Conservation (phyloP, 75 land plant genomes). For the Pinus taeda region DNA sequence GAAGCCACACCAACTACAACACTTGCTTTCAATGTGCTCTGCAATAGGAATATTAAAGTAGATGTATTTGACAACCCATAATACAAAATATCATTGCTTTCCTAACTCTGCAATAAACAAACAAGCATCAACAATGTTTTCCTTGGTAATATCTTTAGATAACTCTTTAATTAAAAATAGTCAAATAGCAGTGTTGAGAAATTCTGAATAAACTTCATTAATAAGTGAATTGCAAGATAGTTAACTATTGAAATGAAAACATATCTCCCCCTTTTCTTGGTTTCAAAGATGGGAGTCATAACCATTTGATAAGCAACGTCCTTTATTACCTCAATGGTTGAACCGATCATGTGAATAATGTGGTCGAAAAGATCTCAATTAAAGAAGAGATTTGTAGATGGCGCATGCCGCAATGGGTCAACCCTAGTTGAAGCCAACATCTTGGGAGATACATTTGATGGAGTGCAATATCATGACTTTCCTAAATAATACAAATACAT, state of each 20-base stretch:
- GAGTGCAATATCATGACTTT: constrained; percentile 77
- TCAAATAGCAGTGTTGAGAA: neutral
- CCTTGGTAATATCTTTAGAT: neutral
- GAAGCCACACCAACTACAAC: constrained; percentile 44
- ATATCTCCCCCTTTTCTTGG: no score
- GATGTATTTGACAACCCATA: constrained; percentile 92
- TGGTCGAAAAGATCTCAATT: constrained; percentile 90
- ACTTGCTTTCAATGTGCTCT: constrained; percentile 79
- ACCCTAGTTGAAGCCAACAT: constrained; percentile 68
- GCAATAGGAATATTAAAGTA: constrained; percentile 74
- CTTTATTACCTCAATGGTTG: constrained; percentile 63
- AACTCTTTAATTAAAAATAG: neutral
- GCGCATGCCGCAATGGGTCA: constrained; percentile 76
- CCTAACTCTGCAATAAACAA: constrained; percentile 50
- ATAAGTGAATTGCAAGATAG: neutral
- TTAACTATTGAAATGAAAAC: neutral
- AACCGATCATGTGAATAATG: constrained; percentile 77
- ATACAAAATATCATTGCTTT: constrained; percentile 54
- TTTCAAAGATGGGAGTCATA: neutral
- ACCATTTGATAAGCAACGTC: neutral
- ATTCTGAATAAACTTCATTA: neutral
- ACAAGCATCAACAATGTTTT: neutral
- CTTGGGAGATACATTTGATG: constrained; percentile 71
- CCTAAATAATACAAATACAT: constrained; percentile 24
- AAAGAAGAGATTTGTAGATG: constrained; percentile 78